A percentile compares a stretch with the other conserved stretches of the same genome.
Conservation (phyloP, 257 asterid species). For the Solanum peruvianum region DNA sequence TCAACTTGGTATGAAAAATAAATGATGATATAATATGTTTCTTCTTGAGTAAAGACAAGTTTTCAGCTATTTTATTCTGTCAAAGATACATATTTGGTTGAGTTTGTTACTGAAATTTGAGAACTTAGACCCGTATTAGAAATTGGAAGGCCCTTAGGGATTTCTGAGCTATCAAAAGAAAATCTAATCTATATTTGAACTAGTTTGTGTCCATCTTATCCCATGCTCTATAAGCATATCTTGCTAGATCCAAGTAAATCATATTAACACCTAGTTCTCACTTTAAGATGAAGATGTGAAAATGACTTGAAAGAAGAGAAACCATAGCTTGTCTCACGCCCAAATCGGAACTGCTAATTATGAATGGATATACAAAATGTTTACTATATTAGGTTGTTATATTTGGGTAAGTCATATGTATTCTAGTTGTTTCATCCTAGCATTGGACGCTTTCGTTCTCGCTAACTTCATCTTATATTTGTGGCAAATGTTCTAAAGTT, state of each 20-base stretch:
- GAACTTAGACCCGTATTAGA: background rate
- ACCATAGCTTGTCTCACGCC: background rate
- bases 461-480: slow-evolving; percentile 4
- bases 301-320: background rate
- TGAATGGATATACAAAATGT: background rate
- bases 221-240: background rate
- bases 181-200: background rate
- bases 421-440: background rate
- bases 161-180: background rate
- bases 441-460: background rate
- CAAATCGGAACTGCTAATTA: background rate
- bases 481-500: slow-evolving; percentile 11
- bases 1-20: background rate
- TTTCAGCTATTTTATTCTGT: background rate
- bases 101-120: background rate
- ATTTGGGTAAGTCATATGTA: background rate
- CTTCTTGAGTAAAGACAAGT: background rate
- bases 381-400: background rate
- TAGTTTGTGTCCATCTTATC: background rate
- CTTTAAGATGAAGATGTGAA: background rate
- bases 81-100: background rate
- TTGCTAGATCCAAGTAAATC: background rate
- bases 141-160: background rate
- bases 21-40: background rate
- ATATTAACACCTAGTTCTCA: background rate